Evolutionary conservation across 192 early-diverging fungal genomes (phyloP).

Genomic region (Geosiphon pyriformis): DNA sequence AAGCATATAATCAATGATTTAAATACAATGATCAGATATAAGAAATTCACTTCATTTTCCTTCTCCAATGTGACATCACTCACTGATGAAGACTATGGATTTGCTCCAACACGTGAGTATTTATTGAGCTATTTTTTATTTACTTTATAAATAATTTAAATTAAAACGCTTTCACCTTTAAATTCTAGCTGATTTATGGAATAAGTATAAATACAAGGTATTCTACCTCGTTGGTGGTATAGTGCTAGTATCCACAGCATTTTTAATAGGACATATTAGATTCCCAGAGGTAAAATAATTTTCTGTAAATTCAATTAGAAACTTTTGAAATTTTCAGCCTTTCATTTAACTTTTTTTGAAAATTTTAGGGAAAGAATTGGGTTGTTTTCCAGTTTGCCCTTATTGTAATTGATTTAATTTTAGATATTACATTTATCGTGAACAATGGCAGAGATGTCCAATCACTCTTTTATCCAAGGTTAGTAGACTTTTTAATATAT

Average conservation of each 20-base stretch:
- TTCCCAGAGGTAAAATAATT: constrained; percentile 2
- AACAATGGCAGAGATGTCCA: background rate
- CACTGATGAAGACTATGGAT: constrained; percentile 1
- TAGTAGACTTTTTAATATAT: background rate
- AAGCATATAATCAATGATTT: background rate
- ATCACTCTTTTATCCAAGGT: constrained; percentile 8
- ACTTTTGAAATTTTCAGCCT: too few relatives aligned
- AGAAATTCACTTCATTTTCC: background rate
- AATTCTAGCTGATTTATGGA: background rate
- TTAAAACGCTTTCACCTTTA: background rate
- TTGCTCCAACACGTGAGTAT: background rate
- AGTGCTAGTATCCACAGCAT: background rate
- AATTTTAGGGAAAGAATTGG: background rate
- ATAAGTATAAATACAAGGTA: background rate
- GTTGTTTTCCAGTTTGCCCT: background rate
- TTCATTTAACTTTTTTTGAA: too few relatives aligned
- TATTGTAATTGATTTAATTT: background rate
- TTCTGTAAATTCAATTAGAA: too few relatives aligned
- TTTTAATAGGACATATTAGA: background rate
- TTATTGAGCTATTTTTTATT: background rate
- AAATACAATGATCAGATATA: background rate
- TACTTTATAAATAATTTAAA: background rate
- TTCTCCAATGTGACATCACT: background rate
- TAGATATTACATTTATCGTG: constrained; percentile 1
- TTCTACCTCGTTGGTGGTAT: background rate